These are phyloP conservation scores for Ettlia oleoabundans DNA, from an alignment of 139 green algal genomes.

Conservation along the genomic window DNA sequence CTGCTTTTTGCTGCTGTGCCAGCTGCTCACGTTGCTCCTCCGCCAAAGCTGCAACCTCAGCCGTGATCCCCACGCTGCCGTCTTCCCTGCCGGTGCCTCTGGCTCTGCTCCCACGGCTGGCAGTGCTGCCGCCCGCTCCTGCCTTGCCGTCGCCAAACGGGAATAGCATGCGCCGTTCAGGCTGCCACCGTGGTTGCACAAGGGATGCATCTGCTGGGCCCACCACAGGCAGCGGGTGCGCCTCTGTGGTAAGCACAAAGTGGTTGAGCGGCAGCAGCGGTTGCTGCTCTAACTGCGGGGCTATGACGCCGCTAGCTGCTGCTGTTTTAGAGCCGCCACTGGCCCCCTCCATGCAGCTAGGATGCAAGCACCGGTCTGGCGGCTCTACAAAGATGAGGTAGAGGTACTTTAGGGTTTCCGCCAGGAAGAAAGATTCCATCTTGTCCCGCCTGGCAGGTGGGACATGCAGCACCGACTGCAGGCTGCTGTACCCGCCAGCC, in stretches of 20 bases:
- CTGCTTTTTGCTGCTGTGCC: no score
- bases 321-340: background rate
- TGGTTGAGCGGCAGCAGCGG: conserved; percentile 68
- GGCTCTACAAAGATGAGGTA: conserved; percentile 82
- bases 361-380: conserved; percentile 47
- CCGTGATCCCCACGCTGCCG: background rate
- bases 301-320: background rate
- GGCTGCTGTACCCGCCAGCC: conserved; percentile 71
- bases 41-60: no score
- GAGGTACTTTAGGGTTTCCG: conserved; percentile 92
- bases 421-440: conserved; percentile 90
- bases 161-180: background rate
- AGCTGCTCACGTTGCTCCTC: no score
- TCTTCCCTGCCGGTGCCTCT: background rate
- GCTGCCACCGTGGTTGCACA: background rate
- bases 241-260: conserved; percentile 92
- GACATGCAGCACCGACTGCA: conserved; percentile 60
- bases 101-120: background rate
- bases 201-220: conserved; percentile 38
- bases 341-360: conserved; percentile 8
- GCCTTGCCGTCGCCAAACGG: background rate
- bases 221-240: conserved; percentile 78
- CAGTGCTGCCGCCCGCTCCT: background rate
- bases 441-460: conserved; percentile 65
- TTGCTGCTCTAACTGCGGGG: background rate